Percentiles rank a stretch among this genome's conserved stretches.
phyloP scores from a whole-genome alignment of 225 moss, liverwort and hornwort genomes.

The Thuidium tamariscinum region DNA sequence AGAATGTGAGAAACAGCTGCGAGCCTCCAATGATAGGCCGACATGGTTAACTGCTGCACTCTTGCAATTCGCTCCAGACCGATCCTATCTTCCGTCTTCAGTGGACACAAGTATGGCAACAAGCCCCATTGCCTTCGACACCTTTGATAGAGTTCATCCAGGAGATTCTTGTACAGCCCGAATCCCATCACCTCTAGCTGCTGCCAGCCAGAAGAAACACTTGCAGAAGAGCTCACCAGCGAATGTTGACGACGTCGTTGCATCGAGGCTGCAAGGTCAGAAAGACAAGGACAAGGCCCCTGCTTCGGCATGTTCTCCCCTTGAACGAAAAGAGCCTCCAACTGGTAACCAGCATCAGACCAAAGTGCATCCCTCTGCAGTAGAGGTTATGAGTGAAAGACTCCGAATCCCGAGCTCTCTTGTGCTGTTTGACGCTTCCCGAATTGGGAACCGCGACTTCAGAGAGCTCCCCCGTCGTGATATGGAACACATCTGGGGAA shows the following conservation, averaged over 20 bases:
- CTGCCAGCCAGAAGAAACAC: neutral
- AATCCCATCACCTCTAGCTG: slow-evolving; percentile 9
- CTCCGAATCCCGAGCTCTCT: slow-evolving; percentile 5
- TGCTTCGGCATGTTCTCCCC: neutral
- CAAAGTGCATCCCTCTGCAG: slow-evolving; percentile 17
- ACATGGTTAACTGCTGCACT: slow-evolving; percentile 93
- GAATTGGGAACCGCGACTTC: slow-evolving; percentile 43
- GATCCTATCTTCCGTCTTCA: slow-evolving; percentile 81
- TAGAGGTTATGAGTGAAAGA: neutral
- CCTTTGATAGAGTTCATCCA: slow-evolving; percentile 44
- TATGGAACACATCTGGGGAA: slow-evolving; percentile 73
- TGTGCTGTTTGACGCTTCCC: slow-evolving; percentile 24
- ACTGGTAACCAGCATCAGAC: slow-evolving; percentile 7
- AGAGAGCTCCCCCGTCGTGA: slow-evolving; percentile 61
- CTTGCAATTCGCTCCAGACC: slow-evolving; percentile 87
- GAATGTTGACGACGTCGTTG: neutral
- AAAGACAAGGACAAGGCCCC: slow-evolving; percentile 23
- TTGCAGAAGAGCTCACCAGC: neutral
- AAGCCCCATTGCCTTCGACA: slow-evolving; percentile 61
- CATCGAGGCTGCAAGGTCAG: neutral
- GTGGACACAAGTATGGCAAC: slow-evolving; percentile 69
- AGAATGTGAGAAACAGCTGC: slow-evolving; percentile 83
- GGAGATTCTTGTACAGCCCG: slow-evolving; percentile 15
- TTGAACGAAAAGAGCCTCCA: slow-evolving; percentile 21
- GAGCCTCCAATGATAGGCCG: slow-evolving; percentile 71